Conservation (phyloP, 2,329 filamentous ascomycete species). For the Elsinoe arachidis region DNA sequence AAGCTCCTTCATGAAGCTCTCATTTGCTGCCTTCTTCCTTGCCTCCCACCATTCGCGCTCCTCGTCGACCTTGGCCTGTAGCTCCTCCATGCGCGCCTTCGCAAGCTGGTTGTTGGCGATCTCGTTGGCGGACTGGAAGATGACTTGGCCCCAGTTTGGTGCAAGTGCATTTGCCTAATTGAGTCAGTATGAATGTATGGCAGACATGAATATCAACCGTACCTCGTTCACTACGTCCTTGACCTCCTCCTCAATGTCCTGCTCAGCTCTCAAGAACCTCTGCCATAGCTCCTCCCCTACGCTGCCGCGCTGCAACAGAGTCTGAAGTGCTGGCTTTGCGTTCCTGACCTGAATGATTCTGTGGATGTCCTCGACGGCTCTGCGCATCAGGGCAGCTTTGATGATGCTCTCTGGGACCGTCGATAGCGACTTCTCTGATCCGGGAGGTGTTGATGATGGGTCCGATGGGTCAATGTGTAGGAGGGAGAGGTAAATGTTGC, state of each 20-base stretch:
- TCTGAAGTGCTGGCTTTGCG: slow-evolving; percentile 78
- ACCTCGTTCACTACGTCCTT: slow-evolving; percentile 91
- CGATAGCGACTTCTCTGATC: slow-evolving; percentile 54
- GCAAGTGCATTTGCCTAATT: slow-evolving; percentile 78
- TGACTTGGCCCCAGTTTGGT: slow-evolving; percentile 82
- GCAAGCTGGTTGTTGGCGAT: slow-evolving; percentile 78
- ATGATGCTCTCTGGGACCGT: slow-evolving; percentile 74
- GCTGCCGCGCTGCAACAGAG: slow-evolving; percentile 77
- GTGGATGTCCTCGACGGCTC: slow-evolving; percentile 87
- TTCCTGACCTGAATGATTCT: slow-evolving; percentile 81
- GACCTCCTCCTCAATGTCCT: slow-evolving; percentile 94
- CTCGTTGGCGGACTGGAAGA: slow-evolving; percentile 97
- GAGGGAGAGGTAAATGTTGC: slow-evolving; percentile 89
- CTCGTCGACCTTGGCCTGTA: slow-evolving; percentile 59
- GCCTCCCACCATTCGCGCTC: slow-evolving; percentile 94
- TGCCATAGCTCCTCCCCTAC: slow-evolving; percentile 96
- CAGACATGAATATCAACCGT: slow-evolving; percentile 22
- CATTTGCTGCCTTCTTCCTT: slow-evolving; percentile 62
- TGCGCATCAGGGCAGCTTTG: slow-evolving; percentile 77
- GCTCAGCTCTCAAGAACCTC: slow-evolving; percentile 82
- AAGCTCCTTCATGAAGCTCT: slow-evolving; percentile 77
- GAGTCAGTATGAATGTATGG: background rate
- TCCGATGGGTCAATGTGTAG: slow-evolving; percentile 62
- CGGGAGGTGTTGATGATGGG: slow-evolving; percentile 38
- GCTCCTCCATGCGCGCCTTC: slow-evolving; percentile 64